Percentiles rank a stretch among this genome's conserved stretches.
phyloP scores from a whole-genome alignment of 164 flowering plant species.

The Platanus orientalis region DNA sequence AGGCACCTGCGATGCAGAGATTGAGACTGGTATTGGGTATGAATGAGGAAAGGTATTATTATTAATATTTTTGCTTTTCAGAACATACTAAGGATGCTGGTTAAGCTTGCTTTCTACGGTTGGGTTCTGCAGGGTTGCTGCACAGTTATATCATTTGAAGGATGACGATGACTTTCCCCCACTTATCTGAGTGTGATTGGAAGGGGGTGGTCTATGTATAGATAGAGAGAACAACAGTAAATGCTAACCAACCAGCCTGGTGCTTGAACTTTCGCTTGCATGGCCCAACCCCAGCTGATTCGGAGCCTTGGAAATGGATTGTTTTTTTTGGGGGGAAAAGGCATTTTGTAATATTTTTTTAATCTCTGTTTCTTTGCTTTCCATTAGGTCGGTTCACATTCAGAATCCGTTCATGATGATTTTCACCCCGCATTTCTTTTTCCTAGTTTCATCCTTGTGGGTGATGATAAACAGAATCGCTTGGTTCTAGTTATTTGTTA shows the following conservation, averaged over 20 bases:
- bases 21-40: constrained; percentile 17
- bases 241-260: constrained; percentile 19
- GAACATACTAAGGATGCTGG: constrained; percentile 1
- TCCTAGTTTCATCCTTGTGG: background rate
- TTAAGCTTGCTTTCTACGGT: constrained; percentile 5
- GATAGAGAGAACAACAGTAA: constrained; percentile 8
- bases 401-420: constrained; percentile 14
- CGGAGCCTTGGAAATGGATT: background rate
- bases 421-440: background rate
- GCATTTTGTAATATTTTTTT: constrained; percentile 19
- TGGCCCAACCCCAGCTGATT: constrained; percentile 3
- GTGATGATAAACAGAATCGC: constrained; percentile 2
- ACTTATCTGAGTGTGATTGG: constrained; percentile 25
- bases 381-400: constrained; percentile 5
- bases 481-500: constrained; percentile 6
- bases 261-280: constrained; percentile 15
- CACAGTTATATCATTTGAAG: constrained; percentile 41
- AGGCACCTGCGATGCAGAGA: constrained; percentile 6
- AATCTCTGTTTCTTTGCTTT: background rate
- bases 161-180: constrained; percentile 72
- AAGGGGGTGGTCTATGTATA: constrained; percentile 5
- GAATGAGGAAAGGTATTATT: constrained; percentile 40
- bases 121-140: constrained; percentile 29
- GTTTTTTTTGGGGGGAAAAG: background rate
- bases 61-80: background rate